Evolutionary conservation across 257 asterid species (phyloP).

Genomic region (Mitragyna speciosa): DNA sequence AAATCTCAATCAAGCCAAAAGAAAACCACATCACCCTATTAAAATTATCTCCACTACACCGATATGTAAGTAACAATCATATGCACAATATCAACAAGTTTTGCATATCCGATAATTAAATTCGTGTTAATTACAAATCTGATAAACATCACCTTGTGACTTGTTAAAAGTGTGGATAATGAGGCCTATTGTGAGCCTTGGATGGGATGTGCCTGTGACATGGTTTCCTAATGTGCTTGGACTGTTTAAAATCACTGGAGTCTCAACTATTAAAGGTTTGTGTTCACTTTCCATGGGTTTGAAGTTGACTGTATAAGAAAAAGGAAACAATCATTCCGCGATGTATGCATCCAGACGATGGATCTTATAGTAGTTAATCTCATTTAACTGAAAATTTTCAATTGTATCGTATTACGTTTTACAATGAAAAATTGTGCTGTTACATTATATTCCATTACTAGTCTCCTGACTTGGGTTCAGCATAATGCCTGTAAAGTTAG

Average conservation of each 20-base stretch:
- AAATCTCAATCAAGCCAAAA: background rate
- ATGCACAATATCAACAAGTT: background rate
- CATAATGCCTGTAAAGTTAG: constrained; percentile 2
- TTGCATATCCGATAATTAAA: background rate
- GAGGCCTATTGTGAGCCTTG: background rate
- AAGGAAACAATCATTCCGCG: background rate
- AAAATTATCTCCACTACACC: too few species aligned
- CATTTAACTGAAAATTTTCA: background rate
- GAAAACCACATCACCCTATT: background rate
- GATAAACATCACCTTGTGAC: background rate
- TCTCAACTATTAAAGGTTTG: background rate
- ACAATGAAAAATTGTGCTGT: background rate
- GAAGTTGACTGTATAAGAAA: background rate
- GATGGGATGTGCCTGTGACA: background rate
- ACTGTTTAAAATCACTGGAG: background rate
- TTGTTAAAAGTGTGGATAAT: background rate
- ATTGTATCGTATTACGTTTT: background rate
- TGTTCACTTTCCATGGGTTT: background rate
- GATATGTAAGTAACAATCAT: too few species aligned
- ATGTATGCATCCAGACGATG: background rate
- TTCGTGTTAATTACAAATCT: background rate
- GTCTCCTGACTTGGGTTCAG: background rate
- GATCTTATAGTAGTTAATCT: constrained; percentile 2
- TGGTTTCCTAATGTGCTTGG: too few species aligned
- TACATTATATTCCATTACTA: constrained; percentile 11